phyloP scores from a whole-genome alignment of 306 rosid genomes.

The Trifolium pratense region DNA sequence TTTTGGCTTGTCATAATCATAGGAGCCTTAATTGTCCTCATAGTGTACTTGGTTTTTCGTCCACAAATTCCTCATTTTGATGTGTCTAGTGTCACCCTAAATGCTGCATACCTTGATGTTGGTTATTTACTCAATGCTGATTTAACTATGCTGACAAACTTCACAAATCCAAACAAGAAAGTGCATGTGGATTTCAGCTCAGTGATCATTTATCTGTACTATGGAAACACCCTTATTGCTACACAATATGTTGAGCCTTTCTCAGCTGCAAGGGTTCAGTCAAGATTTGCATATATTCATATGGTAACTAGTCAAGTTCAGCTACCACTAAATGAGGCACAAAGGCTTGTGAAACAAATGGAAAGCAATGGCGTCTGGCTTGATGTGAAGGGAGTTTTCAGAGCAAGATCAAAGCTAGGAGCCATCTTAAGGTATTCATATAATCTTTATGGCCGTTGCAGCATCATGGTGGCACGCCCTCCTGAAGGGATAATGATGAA shows the following conservation, averaged over 20 bases:
- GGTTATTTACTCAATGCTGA: constrained; percentile 92
- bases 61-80: constrained; percentile 80
- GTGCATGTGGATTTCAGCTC: constrained; percentile 78
- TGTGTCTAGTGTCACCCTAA: constrained; percentile 62
- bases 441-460: constrained; percentile 65
- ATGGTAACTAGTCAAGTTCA: constrained; percentile 78
- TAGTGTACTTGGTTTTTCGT: constrained; percentile 78
- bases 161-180: constrained; percentile 91
- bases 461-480: constrained; percentile 63
- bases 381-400: constrained; percentile 62
- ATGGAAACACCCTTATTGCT: constrained; percentile 71
- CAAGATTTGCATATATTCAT: constrained; percentile 65
- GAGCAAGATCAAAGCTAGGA: constrained; percentile 77
- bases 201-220: constrained; percentile 60
- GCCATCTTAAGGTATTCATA: constrained; percentile 70
- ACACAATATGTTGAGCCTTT: constrained; percentile 72
- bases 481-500: constrained; percentile 67
- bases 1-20: constrained; percentile 80
- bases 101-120: constrained; percentile 91
- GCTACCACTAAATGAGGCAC: constrained; percentile 60
- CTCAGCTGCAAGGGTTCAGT: constrained; percentile 57
- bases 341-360: constrained; percentile 63
- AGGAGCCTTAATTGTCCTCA: constrained; percentile 77
- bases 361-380: constrained; percentile 62
- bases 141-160: constrained; percentile 73